Base-by-base conservation (phyloP, 257 asterid species). In the Solanum raphanifolium region DNA sequence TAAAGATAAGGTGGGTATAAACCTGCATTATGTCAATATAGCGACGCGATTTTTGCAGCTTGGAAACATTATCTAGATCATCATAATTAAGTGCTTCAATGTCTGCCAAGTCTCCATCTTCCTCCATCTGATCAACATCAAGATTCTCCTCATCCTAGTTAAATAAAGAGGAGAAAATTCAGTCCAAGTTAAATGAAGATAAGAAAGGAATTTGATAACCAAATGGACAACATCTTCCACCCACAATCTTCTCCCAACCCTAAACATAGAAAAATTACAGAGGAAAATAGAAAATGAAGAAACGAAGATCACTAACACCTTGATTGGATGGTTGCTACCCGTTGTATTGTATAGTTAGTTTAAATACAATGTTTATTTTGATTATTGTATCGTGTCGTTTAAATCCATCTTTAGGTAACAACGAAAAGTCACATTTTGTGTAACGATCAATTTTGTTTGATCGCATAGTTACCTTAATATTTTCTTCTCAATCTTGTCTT, bases 41-140 rank as follows among this genome's bases (percentile, higher is more conserved):
- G 18, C 99, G 98, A 66, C 92, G 96, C 3, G 98, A 87, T 82
- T 92, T 97, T 85, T 95, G 99, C 35, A 97, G 94, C 83, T 96
- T 97, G 88, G 99, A 97, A 83, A 97, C 98, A 68, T 94, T 96
- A 74, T 96, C 99, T 41, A 97, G 92, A 90, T 97, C 99, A 87
- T 97, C 99, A 85, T 96, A 95, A 90, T 97, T 97, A 78, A 97
- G 96, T 88, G 94, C 92, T 89, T 97, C 99, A 32, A 97, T 96
- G 84, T 97, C 99, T 18, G 95, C 98, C 87, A 96, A 90, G 90
- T 97, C 98, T 87, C 96, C 99, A 90, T 97, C 98, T 91, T 97
- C 98, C 87, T 95, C 98, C 98, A 95, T 97, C 81, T 92, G 89
- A 13, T 92, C 98, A 6, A 90, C 92, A 84, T 93, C 92, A 91